These are phyloP conservation scores for Xerocomus amazonicus DNA, from an alignment of 1,284 basidiomycete genomes.

Conservation along the genomic window DNA sequence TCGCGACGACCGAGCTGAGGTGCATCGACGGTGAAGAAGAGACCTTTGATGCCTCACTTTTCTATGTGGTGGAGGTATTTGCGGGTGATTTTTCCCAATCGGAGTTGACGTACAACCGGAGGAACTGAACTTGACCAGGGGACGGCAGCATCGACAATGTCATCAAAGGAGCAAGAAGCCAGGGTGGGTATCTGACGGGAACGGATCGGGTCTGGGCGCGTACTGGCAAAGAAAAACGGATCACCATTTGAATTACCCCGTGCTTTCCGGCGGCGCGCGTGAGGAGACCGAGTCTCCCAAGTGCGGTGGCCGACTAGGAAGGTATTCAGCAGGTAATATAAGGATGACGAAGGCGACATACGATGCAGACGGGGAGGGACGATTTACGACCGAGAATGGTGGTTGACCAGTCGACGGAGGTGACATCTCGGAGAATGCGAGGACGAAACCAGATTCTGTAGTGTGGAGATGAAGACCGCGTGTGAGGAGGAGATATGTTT, in stretches of 20 bases:
- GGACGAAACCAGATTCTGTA: conserved; percentile 71
- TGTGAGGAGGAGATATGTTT: conserved; percentile 6
- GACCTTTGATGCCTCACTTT: conserved; percentile 72
- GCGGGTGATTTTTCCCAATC: conserved; percentile 74
- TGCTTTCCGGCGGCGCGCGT: conserved; percentile 55
- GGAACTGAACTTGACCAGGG: conserved; percentile 68
- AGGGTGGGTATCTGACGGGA: conserved; percentile 37
- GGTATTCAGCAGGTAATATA: conserved; percentile 21
- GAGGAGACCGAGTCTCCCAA: conserved; percentile 63
- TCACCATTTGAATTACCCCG: conserved; percentile 57
- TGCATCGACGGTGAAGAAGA: conserved; percentile 90
- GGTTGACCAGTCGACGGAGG: conserved; percentile 57
- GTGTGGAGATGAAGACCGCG: background rate
- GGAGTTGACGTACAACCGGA: conserved; percentile 80
- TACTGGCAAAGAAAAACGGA: conserved; percentile 3
- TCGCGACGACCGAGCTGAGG: conserved; percentile 86
- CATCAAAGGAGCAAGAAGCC: conserved; percentile 26
- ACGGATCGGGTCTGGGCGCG: conserved; percentile 22
- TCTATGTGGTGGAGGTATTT: conserved; percentile 82
- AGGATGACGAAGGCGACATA: conserved; percentile 6
- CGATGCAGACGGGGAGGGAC: conserved; percentile 60
- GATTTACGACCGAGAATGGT: conserved; percentile 55
- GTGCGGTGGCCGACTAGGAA: conserved; percentile 42
- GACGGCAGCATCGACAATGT: conserved; percentile 65
- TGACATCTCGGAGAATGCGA: conserved; percentile 64